Base-by-base conservation (phyloP, 805 yeast genomes). In the Saccharomyces eubayanus region DNA sequence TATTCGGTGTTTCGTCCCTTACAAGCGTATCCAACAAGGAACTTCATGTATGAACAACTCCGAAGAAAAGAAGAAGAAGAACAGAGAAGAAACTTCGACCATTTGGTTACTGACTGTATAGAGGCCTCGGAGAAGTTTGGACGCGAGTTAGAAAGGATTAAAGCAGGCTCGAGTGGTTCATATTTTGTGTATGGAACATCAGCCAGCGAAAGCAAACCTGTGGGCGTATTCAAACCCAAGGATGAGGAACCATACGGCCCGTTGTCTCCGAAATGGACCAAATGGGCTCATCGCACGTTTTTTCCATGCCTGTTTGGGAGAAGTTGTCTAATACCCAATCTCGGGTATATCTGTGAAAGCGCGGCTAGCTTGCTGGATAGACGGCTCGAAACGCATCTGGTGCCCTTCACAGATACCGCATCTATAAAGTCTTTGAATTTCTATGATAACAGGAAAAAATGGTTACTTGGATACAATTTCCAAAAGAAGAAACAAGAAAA, bases 171-270 rank as follows among this genome's bases (percentile, higher is more conserved):
- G 1, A 81, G 87, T 0, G 91, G 91, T 0, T 80, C 85, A 52
- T 85, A 85, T 62, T 85, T 85, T 63, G 72, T 84, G 1, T 75
- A 70, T 55, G 70, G 72, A 48, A 56, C 70, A 1, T 43, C 28
- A 9, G 47, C 51, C 9, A 31, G 27, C 41, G 51, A 46, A 8
- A 43, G 29, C 6, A 60, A 68, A 46, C 75, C 74, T 11, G 76
- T 76, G 14, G 90, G 84, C 0, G 82, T 85, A 1, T 85, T 85
- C 72, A 85, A 85, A 64, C 91, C 91, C 4, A 84, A 84, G 62
- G 89, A 85, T 66, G 91, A 85, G 65, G 90, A 85, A 60, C 91
- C 90, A 0, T 85, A 85, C 62, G 91, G 90, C 0, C 88, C 89
- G 1, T 62, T 85, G 51, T 81, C 87, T 3, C 90, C 91, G 0